Percentiles rank a stretch among this genome's conserved stretches.
Evolutionary conservation across 2,329 filamentous ascomycete species (phyloP).

Genomic region (Lachnellula willkommii): DNA sequence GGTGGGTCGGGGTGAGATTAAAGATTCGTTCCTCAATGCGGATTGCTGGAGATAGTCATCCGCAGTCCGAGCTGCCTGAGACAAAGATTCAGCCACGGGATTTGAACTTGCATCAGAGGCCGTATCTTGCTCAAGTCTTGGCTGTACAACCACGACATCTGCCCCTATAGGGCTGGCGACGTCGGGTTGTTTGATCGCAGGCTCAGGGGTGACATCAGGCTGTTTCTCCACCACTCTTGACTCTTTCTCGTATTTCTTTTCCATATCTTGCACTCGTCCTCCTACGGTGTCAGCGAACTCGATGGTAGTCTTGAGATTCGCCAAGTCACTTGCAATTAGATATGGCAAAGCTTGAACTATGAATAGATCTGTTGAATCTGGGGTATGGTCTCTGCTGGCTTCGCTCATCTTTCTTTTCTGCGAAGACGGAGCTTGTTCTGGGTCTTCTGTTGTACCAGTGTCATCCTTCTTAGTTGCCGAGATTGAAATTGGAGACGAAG

Average conservation of each 20-base stretch:
- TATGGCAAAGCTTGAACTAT: not conserved
- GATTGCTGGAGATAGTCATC: conserved; percentile 23
- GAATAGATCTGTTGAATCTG: not conserved
- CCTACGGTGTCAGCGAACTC: conserved; percentile 14
- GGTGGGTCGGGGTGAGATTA: not conserved
- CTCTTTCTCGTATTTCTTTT: not conserved
- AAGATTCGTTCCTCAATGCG: conserved; percentile 16
- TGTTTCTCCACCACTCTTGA: not conserved
- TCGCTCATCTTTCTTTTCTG: not conserved
- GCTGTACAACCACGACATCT: conserved; percentile 22
- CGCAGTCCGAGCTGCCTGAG: conserved; percentile 20
- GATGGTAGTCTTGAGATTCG: conserved; percentile 14
- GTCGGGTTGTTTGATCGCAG: not conserved
- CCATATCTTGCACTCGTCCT: conserved; percentile 6
- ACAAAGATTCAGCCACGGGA: conserved; percentile 22
- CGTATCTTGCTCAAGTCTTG: conserved; percentile 13
- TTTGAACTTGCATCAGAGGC: conserved; percentile 23
- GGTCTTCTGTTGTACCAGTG: conserved; percentile 1
- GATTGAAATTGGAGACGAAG: conserved; percentile 4
- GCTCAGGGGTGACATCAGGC: not conserved
- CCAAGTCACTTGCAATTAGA: conserved; percentile 3
- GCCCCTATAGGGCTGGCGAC: not conserved
- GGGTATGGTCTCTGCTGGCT: not conserved
- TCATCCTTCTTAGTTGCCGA: conserved; percentile 15
- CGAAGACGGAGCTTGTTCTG: not conserved